Base-by-base conservation (phyloP, 2,329 filamentous ascomycete genomes). In the Grosmannia serpens region DNA sequence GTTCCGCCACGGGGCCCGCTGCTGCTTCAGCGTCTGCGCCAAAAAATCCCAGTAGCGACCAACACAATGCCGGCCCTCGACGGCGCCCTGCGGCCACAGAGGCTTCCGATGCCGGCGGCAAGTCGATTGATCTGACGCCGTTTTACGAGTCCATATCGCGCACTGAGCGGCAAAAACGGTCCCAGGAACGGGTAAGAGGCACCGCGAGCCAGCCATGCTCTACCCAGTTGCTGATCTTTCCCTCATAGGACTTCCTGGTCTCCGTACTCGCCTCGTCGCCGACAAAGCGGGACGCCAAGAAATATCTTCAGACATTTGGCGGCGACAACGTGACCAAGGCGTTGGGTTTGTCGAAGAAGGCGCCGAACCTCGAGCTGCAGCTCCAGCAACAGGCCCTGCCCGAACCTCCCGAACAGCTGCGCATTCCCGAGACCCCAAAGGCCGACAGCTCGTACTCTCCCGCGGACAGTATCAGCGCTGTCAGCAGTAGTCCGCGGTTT, bases 261-360 rank as follows among this genome's bases (percentile, higher is more conserved):
- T 91, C 90, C 20, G 82, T 97, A 4, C 77, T 99, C 35, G 89
- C 89, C 67, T 90, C 91, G 22, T 90, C 91, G 13, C 88, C 91
- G 7, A 96, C 92, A 0, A 95, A 91, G 72, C 85, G 94, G 66
- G 94, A 99, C 74, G 91, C 91, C 53, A 91, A 88, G 71, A 85
- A 89, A 44, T 99, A 96, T 68, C 79, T 99, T 20, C 87, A 94
- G 65, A 91, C 90, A 61, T 95, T 96, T 70, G 85, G 83, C 55
- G 73, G 74, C 6, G 59, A 59, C 61, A 60, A 68, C 62, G 56
- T 67, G 64, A 22, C 64, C n/a, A 65, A 69, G 64, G 70, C 67
- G 63, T 70, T 67, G 58, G 62, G 63, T 60, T 71, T 66, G 8
- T 50, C 54, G 10, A 53, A 26, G 24, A 24, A 65, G 62, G 65